phyloP scores from a whole-genome alignment of 306 rosid species.

The Coriaria nepalensis region DNA sequence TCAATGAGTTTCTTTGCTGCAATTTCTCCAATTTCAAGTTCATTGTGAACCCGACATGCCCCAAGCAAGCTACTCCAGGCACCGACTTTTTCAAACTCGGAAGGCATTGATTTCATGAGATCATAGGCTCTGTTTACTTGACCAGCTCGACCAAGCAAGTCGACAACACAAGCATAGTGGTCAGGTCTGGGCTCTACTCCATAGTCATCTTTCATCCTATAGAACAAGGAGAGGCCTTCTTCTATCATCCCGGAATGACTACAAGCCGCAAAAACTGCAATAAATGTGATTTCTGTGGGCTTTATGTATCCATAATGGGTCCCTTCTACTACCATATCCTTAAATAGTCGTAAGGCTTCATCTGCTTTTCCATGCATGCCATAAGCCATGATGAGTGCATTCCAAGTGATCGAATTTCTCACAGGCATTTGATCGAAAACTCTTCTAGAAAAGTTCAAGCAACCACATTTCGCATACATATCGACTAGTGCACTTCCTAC shows the following conservation, averaged over 20 bases:
- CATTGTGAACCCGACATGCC: conserved; percentile 49
- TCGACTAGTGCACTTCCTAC: conserved; percentile 77
- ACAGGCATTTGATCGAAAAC: conserved; percentile 56
- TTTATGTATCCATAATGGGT: conserved; percentile 17
- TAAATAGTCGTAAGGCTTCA: conserved; percentile 52
- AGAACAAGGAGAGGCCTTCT: conserved; percentile 42
- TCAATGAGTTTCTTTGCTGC: conserved; percentile 49
- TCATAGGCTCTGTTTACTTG: conserved; percentile 49
- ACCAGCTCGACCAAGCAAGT: conserved; percentile 85
- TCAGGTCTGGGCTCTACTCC: conserved; percentile 53
- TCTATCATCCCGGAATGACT: conserved; percentile 29
- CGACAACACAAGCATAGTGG: conserved; percentile 80
- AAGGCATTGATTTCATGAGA: conserved; percentile 51
- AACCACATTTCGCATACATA: conserved; percentile 90
- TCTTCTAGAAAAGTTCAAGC: conserved; percentile 40
- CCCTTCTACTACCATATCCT: conserved; percentile 41
- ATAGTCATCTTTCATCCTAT: conserved; percentile 44
- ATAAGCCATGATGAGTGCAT: conserved; percentile 70
- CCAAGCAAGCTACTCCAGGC: conserved; percentile 96
- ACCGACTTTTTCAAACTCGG: conserved; percentile 33
- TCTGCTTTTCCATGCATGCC: conserved; percentile 83
- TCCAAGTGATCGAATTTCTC: conserved; percentile 71
- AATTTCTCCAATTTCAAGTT: conserved; percentile 56
- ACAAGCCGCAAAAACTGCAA: conserved; percentile 26
- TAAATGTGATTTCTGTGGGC: conserved; percentile 53